phyloP scores from a whole-genome alignment of 257 asterid species.

The Marsdenia floribunda region DNA sequence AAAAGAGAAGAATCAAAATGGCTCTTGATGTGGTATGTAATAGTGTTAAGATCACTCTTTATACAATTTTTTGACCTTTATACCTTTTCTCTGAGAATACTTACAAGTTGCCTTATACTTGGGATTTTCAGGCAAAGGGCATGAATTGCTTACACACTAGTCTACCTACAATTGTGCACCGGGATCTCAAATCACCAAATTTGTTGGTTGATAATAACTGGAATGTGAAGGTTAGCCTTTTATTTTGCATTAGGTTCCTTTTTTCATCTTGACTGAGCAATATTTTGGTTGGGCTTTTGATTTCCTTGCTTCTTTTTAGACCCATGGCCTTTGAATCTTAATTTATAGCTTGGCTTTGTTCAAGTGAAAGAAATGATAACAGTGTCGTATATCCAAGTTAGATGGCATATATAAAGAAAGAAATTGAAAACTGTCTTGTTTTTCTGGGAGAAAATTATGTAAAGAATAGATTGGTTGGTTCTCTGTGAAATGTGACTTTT shows the following conservation, averaged over 20 bases:
- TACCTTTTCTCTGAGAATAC: conserved; percentile 1
- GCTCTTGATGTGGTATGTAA: conserved; percentile 93
- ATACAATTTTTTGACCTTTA: background rate
- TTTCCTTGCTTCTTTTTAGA: background rate
- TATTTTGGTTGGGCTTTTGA: background rate
- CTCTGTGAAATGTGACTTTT: background rate
- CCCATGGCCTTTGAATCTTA: background rate
- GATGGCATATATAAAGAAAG: background rate
- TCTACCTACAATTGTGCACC: conserved; percentile 94
- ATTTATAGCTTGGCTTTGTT: background rate
- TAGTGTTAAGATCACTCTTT: background rate
- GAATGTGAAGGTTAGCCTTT: conserved; percentile 80
- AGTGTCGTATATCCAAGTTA: background rate
- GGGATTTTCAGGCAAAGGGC: conserved; percentile 81
- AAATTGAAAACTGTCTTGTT: background rate
- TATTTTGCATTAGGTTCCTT: background rate
- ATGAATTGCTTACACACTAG: conserved; percentile 99
- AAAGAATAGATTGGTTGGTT: background rate
- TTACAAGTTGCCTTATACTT: background rate
- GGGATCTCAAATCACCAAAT: conserved; percentile 96
- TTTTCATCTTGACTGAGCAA: background rate
- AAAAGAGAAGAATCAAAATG: conserved; percentile 88
- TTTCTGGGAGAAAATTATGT: background rate
- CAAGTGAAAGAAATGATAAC: background rate
- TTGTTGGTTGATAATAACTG: conserved; percentile 93